These are phyloP conservation scores for Candida stauntonica DNA, from an alignment of 805 yeast species.

Conservation along the genomic window DNA sequence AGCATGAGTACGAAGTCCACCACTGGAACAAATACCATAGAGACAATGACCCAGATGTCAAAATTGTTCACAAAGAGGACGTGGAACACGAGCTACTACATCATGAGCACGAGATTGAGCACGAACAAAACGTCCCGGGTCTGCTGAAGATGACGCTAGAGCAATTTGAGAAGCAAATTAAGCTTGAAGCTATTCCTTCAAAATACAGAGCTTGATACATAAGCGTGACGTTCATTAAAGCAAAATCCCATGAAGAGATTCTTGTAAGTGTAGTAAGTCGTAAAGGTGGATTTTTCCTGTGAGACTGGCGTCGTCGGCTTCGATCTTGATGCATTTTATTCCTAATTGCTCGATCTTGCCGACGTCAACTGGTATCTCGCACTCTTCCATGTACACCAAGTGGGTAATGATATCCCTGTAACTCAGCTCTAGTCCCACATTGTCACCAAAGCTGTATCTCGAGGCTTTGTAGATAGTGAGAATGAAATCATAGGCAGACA, in stretches of 20 bases:
- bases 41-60: conserved; percentile 78
- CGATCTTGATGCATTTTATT: conserved; percentile 42
- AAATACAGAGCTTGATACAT: conserved; percentile 26
- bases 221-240: not conserved
- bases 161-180: conserved; percentile 37
- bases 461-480: conserved; percentile 52
- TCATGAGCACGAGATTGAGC: conserved; percentile 65
- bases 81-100: conserved; percentile 48
- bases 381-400: conserved; percentile 47
- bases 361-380: conserved; percentile 49
- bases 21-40: conserved; percentile 85
- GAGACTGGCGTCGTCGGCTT: conserved; percentile 18
- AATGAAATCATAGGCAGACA: conserved; percentile 58
- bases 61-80: conserved; percentile 79
- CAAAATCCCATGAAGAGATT: conserved; percentile 19
- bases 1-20: conserved; percentile 88
- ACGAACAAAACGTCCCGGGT: conserved; percentile 64
- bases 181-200: conserved; percentile 33
- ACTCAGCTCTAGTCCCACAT: conserved; percentile 10
- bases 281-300: conserved; percentile 29
- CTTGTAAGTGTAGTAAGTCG: conserved; percentile 39
- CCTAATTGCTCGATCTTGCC: conserved; percentile 37
- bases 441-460: conserved; percentile 38
- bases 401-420: conserved; percentile 59
- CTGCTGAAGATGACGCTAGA: conserved; percentile 32